A percentile compares a stretch with the other conserved stretches of the same genome.
These are phyloP conservation scores for Raddia distichophylla DNA, from an alignment of 176 grass and related monocot species.

Conservation along the genomic window DNA sequence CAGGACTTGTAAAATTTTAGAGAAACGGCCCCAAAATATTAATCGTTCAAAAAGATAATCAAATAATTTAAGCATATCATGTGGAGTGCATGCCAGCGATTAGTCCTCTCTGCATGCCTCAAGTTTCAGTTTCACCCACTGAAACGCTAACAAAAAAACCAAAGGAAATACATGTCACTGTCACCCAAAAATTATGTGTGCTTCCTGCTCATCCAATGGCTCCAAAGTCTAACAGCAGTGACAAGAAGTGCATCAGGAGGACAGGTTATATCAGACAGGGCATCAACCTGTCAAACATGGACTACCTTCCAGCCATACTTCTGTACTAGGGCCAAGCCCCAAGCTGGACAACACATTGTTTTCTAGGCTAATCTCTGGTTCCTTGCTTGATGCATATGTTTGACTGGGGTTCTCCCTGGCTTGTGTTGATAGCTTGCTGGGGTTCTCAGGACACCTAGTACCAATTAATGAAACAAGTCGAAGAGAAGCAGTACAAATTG, in stretches of 20 bases:
- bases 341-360: slow-evolving; percentile 13
- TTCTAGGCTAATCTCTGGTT: neutral
- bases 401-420: neutral
- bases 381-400: neutral
- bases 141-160: neutral
- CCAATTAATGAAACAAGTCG: neutral
- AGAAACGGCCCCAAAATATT: too few species aligned
- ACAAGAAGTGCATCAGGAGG: slow-evolving; percentile 26
- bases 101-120: neutral
- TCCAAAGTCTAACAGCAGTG: neutral
- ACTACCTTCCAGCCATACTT: neutral
- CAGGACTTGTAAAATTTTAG: too few species aligned
- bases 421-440: neutral
- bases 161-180: neutral
- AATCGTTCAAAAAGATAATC: too few species aligned
- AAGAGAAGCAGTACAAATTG: neutral
- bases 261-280: neutral
- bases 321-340: neutral
- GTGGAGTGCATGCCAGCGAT: neutral
- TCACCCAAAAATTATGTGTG: neutral
- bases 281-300: slow-evolving; percentile 9
- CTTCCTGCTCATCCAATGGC: neutral
- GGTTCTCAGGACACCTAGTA: neutral
- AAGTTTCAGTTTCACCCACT: neutral
- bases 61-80: neutral